Base-by-base conservation (phyloP, 1,139 yeast genomes). In the Wickerhamomyces sp. region DNA sequence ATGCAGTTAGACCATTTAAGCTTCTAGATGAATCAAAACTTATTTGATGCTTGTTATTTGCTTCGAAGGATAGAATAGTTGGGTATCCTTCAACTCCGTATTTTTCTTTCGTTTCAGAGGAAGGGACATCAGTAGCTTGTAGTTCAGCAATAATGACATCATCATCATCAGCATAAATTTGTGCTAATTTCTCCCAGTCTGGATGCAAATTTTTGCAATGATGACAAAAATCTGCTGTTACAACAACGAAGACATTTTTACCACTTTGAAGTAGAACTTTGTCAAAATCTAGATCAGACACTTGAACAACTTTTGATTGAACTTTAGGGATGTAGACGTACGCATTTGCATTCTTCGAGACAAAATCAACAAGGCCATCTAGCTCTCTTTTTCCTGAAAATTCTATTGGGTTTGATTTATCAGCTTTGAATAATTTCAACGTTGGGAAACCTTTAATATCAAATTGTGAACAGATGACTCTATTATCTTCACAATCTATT, bases 141-240 rank as follows among this genome's bases (percentile, higher is more conserved):
- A 90, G 70, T 66, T 90, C 82, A 51, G 96, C 97, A 59, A 92
- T 71, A 31, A 81, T 63, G 42, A 90, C 88, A 16, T 58, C 58
- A 15, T 63, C 59, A 52, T 77, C 78, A 40, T 76, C 67, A 40
- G 69, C 70, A 65, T 70, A 84, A 39, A 83, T 61, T 37, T 68
- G 78, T 39, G 90, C 97, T 54, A 92, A 76, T 61, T 87, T 85
- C 59, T 86, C 96, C 75, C 87, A 92, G 41, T 70, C 89, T 40
- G 98, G 98, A 16, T 90, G 97, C 54, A 92, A 74, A 48, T 76
- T 77, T 74, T 92, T 89, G 74, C 98, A 92, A 70, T 92, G 96
- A 16, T 97, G 97, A 73, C 97, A 92, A 97, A 98, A 92, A 55
- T 97, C 96, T 22, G 98, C 98, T 60, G 81, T 92, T 68, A 92